Percentiles rank a stretch among this genome's conserved stretches.
phyloP scores from a whole-genome alignment of 257 asterid genomes.

The Solanum pinnatisectum region DNA sequence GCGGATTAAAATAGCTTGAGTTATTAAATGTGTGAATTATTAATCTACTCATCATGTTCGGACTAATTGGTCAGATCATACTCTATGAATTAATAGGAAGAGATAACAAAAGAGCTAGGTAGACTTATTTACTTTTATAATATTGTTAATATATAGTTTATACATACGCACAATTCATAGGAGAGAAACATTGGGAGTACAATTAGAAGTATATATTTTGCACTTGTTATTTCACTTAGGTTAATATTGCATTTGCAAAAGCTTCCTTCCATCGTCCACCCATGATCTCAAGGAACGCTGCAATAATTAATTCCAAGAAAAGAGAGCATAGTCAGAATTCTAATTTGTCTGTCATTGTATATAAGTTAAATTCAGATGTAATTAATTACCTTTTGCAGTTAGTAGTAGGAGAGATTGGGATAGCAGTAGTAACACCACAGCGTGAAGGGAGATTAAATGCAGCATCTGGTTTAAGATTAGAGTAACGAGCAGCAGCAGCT shows the following conservation, averaged over 20 bases:
- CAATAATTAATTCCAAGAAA: not conserved
- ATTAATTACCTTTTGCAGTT: slow-evolving; percentile 36
- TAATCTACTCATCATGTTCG: not conserved
- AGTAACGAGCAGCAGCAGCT: slow-evolving; percentile 29
- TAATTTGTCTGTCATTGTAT: not conserved
- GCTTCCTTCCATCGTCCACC: not conserved
- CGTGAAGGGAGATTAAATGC: slow-evolving; percentile 46
- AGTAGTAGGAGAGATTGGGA: slow-evolving; percentile 15
- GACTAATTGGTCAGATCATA: not conserved
- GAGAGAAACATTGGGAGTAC: not conserved
- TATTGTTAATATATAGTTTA: not conserved
- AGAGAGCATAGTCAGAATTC: not conserved
- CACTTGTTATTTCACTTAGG: not conserved
- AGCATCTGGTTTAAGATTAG: slow-evolving; percentile 17
- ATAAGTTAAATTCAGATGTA: not conserved
- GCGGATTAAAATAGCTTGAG: not conserved
- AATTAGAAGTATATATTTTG: not conserved
- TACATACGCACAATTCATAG: not conserved
- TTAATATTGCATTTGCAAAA: not conserved
- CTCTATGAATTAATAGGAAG: not conserved
- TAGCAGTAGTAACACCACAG: slow-evolving; percentile 33
- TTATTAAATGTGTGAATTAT: not conserved
- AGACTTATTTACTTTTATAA: not conserved
- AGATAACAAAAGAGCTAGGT: not conserved
- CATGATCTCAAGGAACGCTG: slow-evolving; percentile 25